phyloP scores from a whole-genome alignment of 2,329 filamentous ascomycete genomes.

The Botrytis byssoidea region DNA sequence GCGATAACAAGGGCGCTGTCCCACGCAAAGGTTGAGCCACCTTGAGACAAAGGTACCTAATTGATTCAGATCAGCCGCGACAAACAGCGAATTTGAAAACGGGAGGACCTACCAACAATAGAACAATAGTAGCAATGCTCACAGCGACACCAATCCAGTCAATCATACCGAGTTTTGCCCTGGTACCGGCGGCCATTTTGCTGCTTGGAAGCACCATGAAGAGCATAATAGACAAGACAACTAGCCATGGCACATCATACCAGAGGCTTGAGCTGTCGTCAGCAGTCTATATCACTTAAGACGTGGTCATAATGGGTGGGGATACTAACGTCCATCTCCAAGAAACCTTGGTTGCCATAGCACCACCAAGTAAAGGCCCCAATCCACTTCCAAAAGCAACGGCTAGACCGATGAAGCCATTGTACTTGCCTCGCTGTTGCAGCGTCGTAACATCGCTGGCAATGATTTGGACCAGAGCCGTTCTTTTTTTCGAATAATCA shows the following conservation, averaged over 20 bases:
- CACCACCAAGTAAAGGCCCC: constrained; percentile 38
- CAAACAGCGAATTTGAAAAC: neutral
- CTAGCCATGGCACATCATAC: constrained; percentile 27
- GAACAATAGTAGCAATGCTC: constrained; percentile 18
- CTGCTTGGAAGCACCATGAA: constrained; percentile 27
- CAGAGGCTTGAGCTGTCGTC: constrained; percentile 23
- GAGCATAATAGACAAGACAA: constrained; percentile 22
- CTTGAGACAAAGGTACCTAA: constrained; percentile 46
- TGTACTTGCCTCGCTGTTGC: constrained; percentile 35
- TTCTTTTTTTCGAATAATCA: neutral
- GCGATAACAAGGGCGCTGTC: constrained; percentile 37
- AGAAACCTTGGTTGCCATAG: constrained; percentile 38
- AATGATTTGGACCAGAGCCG: constrained; percentile 20
- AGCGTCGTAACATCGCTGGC: constrained; percentile 21
- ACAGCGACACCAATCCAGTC: constrained; percentile 32
- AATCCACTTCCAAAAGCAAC: constrained; percentile 32
- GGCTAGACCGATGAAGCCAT: constrained; percentile 36
- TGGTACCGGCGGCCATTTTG: constrained; percentile 21
- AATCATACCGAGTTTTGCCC: constrained; percentile 30
- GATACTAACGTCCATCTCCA: constrained; percentile 37
- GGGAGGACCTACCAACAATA: constrained; percentile 17
- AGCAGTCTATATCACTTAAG: constrained; percentile 3
- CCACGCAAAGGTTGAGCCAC: constrained; percentile 38
- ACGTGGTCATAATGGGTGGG: neutral
- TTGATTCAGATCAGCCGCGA: neutral